Percentiles rank a stretch among this genome's conserved stretches.
These are phyloP conservation scores for Salicornia ramosissima DNA, from an alignment of 148 eudicot species.

Conservation along the genomic window DNA sequence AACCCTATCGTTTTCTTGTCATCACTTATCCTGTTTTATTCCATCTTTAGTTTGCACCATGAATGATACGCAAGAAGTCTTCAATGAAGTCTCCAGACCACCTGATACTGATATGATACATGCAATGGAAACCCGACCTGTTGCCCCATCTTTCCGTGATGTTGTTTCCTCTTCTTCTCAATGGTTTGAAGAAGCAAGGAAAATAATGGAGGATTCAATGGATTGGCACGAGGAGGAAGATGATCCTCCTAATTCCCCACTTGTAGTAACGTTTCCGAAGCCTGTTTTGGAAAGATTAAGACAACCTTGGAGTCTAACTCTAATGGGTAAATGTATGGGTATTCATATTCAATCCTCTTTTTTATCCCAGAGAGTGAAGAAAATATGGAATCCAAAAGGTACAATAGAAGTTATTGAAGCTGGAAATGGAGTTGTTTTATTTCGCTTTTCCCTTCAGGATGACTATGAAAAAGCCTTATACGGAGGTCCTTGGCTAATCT, in stretches of 20 bases:
- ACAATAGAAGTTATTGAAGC: not conserved
- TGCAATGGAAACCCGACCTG: no score
- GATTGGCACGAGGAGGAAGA: not conserved
- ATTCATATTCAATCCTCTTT: not conserved
- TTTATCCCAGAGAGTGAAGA: not conserved
- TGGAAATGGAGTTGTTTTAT: not conserved
- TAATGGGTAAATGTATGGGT: not conserved
- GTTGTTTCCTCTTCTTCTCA: not conserved
- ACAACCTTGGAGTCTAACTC: not conserved
- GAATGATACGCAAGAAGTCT: no score
- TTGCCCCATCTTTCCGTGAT: no score
- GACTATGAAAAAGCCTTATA: not conserved
- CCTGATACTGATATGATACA: no score
- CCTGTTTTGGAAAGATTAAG: not conserved
- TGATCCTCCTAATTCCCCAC: not conserved
- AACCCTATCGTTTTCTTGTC: no score
- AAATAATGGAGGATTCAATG: not conserved
- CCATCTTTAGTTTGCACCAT: no score
- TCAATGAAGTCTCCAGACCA: no score
- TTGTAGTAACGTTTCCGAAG: not conserved
- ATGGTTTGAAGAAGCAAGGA: not conserved
- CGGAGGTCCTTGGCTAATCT: not conserved
- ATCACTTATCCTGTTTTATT: no score
- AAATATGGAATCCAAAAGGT: not conserved
- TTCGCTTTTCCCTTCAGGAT: not conserved